phyloP scores from a whole-genome alignment of 2,329 filamentous ascomycete genomes.

The Verticillium longisporum region DNA sequence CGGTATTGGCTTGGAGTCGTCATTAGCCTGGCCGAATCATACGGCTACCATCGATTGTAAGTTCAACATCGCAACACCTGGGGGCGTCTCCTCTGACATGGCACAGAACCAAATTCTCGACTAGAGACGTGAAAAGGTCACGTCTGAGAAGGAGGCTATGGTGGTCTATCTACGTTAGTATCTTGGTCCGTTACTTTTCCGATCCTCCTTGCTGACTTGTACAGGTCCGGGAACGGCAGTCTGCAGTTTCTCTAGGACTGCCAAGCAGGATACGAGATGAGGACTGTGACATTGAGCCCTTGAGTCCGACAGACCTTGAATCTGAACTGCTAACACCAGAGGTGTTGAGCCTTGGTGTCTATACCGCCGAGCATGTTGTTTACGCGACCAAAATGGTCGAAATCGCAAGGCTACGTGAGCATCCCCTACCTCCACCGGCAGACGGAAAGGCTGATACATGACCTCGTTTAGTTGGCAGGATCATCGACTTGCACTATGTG shows the following conservation, averaged over 20 bases:
- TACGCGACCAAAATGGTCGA: slow-evolving; percentile 32
- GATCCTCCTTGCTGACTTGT: neutral
- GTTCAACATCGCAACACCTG: slow-evolving; percentile 11
- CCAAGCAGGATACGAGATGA: slow-evolving; percentile 29
- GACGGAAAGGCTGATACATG: too few species aligned
- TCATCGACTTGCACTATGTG: slow-evolving; percentile 28
- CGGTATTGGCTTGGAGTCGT: slow-evolving; percentile 43
- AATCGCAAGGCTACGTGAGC: slow-evolving; percentile 23
- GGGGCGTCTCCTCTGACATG: rapidly evolving
- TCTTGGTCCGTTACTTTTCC: neutral
- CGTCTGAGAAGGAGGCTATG: slow-evolving; percentile 40
- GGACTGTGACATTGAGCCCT: slow-evolving; percentile 29
- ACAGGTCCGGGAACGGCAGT: slow-evolving; percentile 28
- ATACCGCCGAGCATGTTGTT: slow-evolving; percentile 22
- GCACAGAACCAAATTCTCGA: slow-evolving; percentile 1
- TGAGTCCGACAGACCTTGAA: slow-evolving; percentile 22
- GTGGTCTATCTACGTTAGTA: slow-evolving; percentile 41
- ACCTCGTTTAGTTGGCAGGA: slow-evolving; percentile 18
- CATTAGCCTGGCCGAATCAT: slow-evolving; percentile 43
- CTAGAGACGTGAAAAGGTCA: slow-evolving; percentile 11
- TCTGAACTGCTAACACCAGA: slow-evolving; percentile 16
- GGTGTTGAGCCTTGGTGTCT: slow-evolving; percentile 19
- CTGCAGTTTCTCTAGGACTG: slow-evolving; percentile 26
- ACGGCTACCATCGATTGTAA: slow-evolving; percentile 32
- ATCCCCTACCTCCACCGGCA: neutral